phyloP scores from a whole-genome alignment of 306 rosid species.

The Corylus americana region DNA sequence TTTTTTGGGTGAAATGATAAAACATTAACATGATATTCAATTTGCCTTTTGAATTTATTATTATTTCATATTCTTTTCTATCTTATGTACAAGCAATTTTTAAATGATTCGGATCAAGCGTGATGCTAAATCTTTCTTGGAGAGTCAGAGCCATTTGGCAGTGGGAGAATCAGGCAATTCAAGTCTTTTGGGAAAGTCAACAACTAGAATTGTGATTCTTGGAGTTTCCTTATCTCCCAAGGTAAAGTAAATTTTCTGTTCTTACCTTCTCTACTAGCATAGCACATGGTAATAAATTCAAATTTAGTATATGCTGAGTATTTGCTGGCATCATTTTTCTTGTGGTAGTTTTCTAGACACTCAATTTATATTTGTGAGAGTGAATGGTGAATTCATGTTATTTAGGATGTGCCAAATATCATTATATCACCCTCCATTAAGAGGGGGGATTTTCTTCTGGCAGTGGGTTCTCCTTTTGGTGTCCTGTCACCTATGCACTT shows the following conservation, averaged over 20 bases:
- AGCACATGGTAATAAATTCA: slow-evolving; percentile 11
- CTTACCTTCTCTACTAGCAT: slow-evolving; percentile 16
- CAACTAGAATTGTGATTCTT: slow-evolving; percentile 82
- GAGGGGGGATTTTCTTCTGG: slow-evolving; percentile 80
- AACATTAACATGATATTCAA: slow-evolving; percentile 1
- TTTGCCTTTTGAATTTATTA: slow-evolving; percentile 17
- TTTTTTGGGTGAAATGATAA: not conserved
- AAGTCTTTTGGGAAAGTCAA: slow-evolving; percentile 50
- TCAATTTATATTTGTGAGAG: slow-evolving; percentile 15
- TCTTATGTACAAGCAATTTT: slow-evolving; percentile 30
- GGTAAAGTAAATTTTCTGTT: slow-evolving; percentile 43
- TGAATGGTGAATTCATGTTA: slow-evolving; percentile 33
- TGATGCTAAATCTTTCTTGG: slow-evolving; percentile 40
- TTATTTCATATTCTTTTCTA: not conserved
- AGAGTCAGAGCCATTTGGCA: slow-evolving; percentile 56
- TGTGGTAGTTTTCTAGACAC: slow-evolving; percentile 14
- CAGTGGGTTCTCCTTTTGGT: slow-evolving; percentile 97
- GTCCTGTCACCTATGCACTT: slow-evolving; percentile 86
- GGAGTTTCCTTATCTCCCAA: slow-evolving; percentile 58
- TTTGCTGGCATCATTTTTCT: slow-evolving; percentile 13
- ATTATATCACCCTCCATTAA: slow-evolving; percentile 53
- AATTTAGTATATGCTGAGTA: slow-evolving; percentile 17
- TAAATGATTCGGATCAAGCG: slow-evolving; percentile 27
- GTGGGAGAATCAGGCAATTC: slow-evolving; percentile 40
- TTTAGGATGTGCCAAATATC: slow-evolving; percentile 55